Evolutionary conservation across 176 grass and related monocot species (phyloP).

Genomic region (Carex cristatella): DNA sequence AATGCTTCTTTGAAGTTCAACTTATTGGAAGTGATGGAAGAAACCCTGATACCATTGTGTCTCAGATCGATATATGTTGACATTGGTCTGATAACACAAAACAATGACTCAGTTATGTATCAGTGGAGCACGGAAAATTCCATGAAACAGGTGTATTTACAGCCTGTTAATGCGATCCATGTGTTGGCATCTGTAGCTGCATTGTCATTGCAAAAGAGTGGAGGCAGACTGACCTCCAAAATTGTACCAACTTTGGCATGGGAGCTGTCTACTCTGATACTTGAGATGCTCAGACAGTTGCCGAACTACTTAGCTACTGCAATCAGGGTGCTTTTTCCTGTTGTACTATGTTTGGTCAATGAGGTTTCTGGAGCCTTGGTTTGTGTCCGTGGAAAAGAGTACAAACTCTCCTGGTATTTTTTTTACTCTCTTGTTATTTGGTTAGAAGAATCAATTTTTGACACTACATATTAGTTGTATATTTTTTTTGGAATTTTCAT

Average conservation of each 20-base stretch:
- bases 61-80: slow-evolving; percentile 41
- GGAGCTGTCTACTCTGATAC: slow-evolving; percentile 57
- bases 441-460: not conserved
- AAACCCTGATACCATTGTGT: slow-evolving; percentile 57
- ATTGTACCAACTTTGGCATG: slow-evolving; percentile 57
- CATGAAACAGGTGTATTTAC: slow-evolving; percentile 16
- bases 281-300: slow-evolving; percentile 51
- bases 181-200: slow-evolving; percentile 43
- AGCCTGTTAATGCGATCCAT: slow-evolving; percentile 28
- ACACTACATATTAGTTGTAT: not conserved
- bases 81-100: slow-evolving; percentile 22
- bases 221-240: slow-evolving; percentile 5
- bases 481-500: not conserved
- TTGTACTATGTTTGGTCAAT: slow-evolving; percentile 45
- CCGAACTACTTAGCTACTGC: slow-evolving; percentile 47
- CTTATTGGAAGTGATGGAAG: slow-evolving; percentile 56
- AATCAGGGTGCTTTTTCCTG: slow-evolving; percentile 45
- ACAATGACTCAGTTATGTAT: slow-evolving; percentile 28
- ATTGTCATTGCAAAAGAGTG: slow-evolving; percentile 33
- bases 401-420: slow-evolving; percentile 30
- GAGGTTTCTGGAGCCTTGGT: slow-evolving; percentile 41
- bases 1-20: slow-evolving; percentile 28
- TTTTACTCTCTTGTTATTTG: not conserved
- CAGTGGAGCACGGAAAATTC: slow-evolving; percentile 13
- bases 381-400: slow-evolving; percentile 23